Base-by-base conservation (phyloP, 768 basidiomycete genomes). In the Agrocybe praecox region DNA sequence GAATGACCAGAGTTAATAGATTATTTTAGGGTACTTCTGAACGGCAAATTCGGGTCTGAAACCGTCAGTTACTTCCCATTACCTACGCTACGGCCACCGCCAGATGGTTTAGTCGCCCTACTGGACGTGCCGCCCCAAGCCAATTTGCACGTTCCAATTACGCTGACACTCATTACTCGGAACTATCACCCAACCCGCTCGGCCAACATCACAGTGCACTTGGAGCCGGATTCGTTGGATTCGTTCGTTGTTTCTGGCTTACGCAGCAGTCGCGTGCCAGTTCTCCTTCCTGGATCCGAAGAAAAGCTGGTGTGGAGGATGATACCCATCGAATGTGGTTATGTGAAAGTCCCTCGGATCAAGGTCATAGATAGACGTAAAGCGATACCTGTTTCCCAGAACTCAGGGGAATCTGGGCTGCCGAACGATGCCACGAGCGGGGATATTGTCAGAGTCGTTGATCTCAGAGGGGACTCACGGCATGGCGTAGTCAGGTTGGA, bases 201-300 rank as follows among this genome's bases (percentile, higher is more conserved):
- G 2, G 88, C 89, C 0, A 87, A 86, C 60, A 70, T 96, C 32
- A 76, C 83, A 11, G 79, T 94, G 9, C 83, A 88, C 32, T 77
- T 95, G 24, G 94, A 96, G 52, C 79, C 85, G 1, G 86, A 88
- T 15, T 58, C 72, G 0, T 72, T 80, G 12, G 91, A 92, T 42
- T 78, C 80, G n/a, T 96, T 97, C 69, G 84, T 95, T 15, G 83
- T 94, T 43, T 83, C 91, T 2, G 95, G 96, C 0, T 67, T 90
- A 33, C 77, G 91, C 46, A 82, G 76, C 48, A 84, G 85, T 2
- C 81, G 86, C 10, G 61, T 93, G 9, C 87, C 92, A 2, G 72
- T 89, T 45, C 73, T 98, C n/a, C 74, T 91, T 43, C 89, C 94
- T 0, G 87, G 87, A 6, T 74, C 78, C 23, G 90, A 92, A 68